Conservation (phyloP, 306 rosid species). For the Sesbania bispinosa region DNA sequence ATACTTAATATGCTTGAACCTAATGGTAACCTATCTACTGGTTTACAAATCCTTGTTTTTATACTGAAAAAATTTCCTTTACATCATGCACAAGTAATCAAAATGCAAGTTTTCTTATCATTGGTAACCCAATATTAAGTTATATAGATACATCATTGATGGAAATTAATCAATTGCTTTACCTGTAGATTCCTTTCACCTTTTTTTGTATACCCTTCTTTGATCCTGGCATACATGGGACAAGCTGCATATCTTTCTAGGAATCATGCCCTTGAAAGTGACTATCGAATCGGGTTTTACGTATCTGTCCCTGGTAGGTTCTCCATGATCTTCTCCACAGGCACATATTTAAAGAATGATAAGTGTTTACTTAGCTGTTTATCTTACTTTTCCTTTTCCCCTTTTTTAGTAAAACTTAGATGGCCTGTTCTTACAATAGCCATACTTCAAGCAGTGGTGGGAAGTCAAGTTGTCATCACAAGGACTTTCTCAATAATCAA, state of each 20-base stretch:
- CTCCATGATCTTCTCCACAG: constrained; percentile 3
- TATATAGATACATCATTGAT: not conserved
- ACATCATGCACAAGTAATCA: no score
- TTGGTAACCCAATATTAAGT: not conserved
- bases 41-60: not conserved
- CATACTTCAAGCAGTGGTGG: constrained; percentile 94
- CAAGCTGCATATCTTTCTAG: constrained; percentile 97
- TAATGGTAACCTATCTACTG: not conserved
- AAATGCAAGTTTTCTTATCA: not conserved
- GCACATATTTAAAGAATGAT: not conserved
- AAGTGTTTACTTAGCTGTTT: constrained; percentile 12
- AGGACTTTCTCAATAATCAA: constrained; percentile 96
- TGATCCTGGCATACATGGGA: constrained; percentile 94
- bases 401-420: constrained; percentile 57
- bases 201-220: constrained; percentile 86
- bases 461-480: constrained; percentile 93
- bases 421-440: constrained; percentile 95
- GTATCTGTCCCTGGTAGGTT: constrained; percentile 92
- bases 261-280: constrained; percentile 59
- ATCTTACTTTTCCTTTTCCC: constrained; percentile 8
- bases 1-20: not conserved
- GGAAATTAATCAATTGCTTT: constrained; percentile 18
- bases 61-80: not conserved
- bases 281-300: constrained; percentile 80
- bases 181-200: constrained; percentile 87